Evolutionary conservation across 2,329 filamentous ascomycete genomes (phyloP).

Genomic region (Fusarium graminum): DNA sequence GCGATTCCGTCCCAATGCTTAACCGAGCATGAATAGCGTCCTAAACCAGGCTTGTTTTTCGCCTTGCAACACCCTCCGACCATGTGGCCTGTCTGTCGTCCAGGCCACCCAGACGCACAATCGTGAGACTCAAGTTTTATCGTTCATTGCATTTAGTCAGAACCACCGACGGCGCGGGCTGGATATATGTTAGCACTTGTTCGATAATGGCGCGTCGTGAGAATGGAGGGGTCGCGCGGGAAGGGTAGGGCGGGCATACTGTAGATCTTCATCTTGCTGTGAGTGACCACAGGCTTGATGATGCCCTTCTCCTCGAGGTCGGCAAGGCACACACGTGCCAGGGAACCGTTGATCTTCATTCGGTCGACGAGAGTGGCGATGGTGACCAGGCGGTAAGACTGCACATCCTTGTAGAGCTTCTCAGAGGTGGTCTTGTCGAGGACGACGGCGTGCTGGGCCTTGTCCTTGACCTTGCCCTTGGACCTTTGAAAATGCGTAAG

Average conservation of each 20-base stretch:
- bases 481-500: conserved; percentile 49
- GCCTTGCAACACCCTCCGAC: conserved; percentile 54
- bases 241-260: conserved; percentile 65
- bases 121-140: conserved; percentile 54
- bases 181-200: conserved; percentile 50
- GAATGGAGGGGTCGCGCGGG: conserved; percentile 8
- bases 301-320: conserved; percentile 98
- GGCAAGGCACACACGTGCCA: conserved; percentile 88
- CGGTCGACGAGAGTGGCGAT: conserved; percentile 98
- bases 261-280: conserved; percentile 99
- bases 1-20: conserved; percentile 57
- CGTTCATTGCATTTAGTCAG: conserved; percentile 56
- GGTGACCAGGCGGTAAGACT: conserved; percentile 99
- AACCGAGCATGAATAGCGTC: conserved; percentile 58
- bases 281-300: conserved; percentile 97
- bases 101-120: conserved; percentile 57
- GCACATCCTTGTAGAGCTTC: conserved; percentile 99
- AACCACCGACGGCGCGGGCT: conserved; percentile 72
- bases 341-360: conserved; percentile 99
- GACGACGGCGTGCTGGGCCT: conserved; percentile 99
- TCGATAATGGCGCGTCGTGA: conserved; percentile 3
- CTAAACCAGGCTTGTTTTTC: conserved; percentile 53
- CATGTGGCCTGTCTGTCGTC: conserved; percentile 54
- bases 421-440: conserved; percentile 98
- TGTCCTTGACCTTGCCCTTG: conserved; percentile 93